phyloP scores from a whole-genome alignment of 2,329 filamentous ascomycete species.

The Diaporthe citrichinensis region DNA sequence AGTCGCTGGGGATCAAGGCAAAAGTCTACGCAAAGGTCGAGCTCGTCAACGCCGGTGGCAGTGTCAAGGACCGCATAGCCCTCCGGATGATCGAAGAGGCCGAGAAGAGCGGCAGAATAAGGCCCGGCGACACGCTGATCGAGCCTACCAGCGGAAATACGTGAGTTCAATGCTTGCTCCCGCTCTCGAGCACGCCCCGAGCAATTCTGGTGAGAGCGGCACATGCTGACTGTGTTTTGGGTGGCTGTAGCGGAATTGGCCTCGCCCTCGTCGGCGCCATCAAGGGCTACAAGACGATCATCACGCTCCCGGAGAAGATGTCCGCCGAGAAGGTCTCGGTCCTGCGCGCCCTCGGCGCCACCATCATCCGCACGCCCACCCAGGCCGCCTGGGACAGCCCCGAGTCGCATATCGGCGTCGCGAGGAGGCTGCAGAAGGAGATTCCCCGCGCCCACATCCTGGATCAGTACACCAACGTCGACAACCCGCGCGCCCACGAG shows the following conservation, averaged over 20 bases:
- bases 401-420: slow-evolving; percentile 97
- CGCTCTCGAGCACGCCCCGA: neutral
- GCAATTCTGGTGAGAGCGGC: neutral
- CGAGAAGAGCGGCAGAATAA: slow-evolving; percentile 91
- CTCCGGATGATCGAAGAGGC: slow-evolving; percentile 98
- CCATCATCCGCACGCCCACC: slow-evolving; percentile 97
- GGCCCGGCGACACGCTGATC: slow-evolving; percentile 96
- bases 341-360: slow-evolving; percentile 91
- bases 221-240: slow-evolving; percentile 46
- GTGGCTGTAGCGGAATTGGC: slow-evolving; percentile 78
- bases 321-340: slow-evolving; percentile 98
- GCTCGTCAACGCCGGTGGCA: slow-evolving; percentile 93
- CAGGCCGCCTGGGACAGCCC: slow-evolving; percentile 95
- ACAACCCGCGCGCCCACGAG: slow-evolving; percentile 96
- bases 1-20: slow-evolving; percentile 89
- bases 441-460: slow-evolving; percentile 97
- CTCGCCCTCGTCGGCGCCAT: slow-evolving; percentile 94
- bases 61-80: slow-evolving; percentile 95
- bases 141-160: slow-evolving; percentile 99
- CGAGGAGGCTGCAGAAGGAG: slow-evolving; percentile 90
- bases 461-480: slow-evolving; percentile 92
- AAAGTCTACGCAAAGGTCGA: slow-evolving; percentile 93
- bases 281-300: slow-evolving; percentile 98
- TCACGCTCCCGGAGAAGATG: slow-evolving; percentile 99
- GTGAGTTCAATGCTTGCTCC: slow-evolving; percentile 57